Conservation (phyloP, 352 stramenopile genomes). For the Elongisporangium undulatum region DNA sequence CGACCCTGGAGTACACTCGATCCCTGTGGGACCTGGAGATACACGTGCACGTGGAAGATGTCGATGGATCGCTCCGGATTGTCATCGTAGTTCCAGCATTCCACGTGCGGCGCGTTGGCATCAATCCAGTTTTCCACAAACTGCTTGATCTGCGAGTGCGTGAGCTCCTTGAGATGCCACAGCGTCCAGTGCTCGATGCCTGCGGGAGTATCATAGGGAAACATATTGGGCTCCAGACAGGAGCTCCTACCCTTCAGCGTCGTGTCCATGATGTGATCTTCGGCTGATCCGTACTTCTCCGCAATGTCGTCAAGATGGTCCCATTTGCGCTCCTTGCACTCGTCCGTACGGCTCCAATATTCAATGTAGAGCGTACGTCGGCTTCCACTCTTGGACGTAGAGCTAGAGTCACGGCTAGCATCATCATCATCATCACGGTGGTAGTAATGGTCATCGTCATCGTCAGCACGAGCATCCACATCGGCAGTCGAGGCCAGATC, state of each 20-base stretch:
- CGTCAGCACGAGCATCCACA: constrained; percentile 22
- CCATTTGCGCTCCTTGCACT: constrained; percentile 88
- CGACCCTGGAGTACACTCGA: constrained; percentile 54
- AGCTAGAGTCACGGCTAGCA: constrained; percentile 5
- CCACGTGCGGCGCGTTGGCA: constrained; percentile 71
- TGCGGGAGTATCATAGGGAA: constrained; percentile 85
- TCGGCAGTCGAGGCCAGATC: constrained; percentile 9
- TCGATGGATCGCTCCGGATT: constrained; percentile 87
- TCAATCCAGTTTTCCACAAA: constrained; percentile 89
- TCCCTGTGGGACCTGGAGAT: constrained; percentile 64
- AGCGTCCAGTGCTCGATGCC: constrained; percentile 88
- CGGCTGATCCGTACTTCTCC: constrained; percentile 63
- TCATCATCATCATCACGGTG: constrained; percentile 27
- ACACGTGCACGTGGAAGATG: constrained; percentile 90
- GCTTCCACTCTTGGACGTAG: constrained; percentile 18
- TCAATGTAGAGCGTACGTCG: constrained; percentile 84
- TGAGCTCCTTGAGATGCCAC: constrained; percentile 76
- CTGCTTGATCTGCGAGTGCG: constrained; percentile 80
- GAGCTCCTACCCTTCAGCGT: constrained; percentile 78
- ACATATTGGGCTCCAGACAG: constrained; percentile 87
- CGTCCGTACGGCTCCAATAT: constrained; percentile 85
- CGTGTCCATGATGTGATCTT: constrained; percentile 83
- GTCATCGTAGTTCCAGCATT: constrained; percentile 86
- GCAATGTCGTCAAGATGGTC: constrained; percentile 82
- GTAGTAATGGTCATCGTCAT: constrained; percentile 37